phyloP scores from a whole-genome alignment of 495 filamentous ascomycete genomes.

The Bombardia bombarda region DNA sequence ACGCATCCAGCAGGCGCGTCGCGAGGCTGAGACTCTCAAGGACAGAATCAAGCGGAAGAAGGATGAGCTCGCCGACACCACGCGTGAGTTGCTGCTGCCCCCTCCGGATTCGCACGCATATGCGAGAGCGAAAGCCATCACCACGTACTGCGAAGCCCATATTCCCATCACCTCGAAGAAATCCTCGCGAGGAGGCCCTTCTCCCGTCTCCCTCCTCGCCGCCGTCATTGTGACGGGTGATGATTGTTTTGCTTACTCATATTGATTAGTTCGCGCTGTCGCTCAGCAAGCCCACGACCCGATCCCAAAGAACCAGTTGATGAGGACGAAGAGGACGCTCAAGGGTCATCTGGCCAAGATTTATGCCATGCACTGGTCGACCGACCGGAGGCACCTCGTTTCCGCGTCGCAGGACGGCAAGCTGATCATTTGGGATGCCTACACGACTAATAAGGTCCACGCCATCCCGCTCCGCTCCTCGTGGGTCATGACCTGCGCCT shows the following conservation, averaged over 20 bases:
- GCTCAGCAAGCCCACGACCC: slow-evolving; percentile 81
- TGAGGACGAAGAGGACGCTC: slow-evolving; percentile 90
- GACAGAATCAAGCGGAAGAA: slow-evolving; percentile 99
- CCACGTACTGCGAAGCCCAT: too few relatives aligned
- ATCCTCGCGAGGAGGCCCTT: neutral
- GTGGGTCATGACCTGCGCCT: slow-evolving; percentile 99
- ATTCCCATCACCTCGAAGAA: neutral
- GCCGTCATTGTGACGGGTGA: slow-evolving; percentile 1
- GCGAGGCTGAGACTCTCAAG: slow-evolving; percentile 96
- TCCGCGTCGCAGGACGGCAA: slow-evolving; percentile 98
- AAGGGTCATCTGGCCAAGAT: slow-evolving; percentile 99
- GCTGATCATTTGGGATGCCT: slow-evolving; percentile 99
- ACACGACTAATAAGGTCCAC: slow-evolving; percentile 99
- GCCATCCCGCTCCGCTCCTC: slow-evolving; percentile 97
- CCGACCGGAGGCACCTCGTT: slow-evolving; percentile 93
- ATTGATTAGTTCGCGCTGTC: slow-evolving; percentile 71
- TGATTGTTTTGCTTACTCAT: slow-evolving; percentile 7
- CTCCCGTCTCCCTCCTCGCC: neutral
- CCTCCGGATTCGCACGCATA: too few relatives aligned
- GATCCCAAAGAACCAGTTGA: slow-evolving; percentile 78
- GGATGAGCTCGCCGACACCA: slow-evolving; percentile 97
- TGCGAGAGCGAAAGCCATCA: too few relatives aligned
- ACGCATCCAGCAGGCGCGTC: slow-evolving; percentile 91
- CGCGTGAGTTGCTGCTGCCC: slow-evolving; percentile 62
- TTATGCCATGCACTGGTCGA: slow-evolving; percentile 99